Evolutionary conservation across 345 rosid species (phyloP).

Genomic region (Melaleuca quinquenervia): DNA sequence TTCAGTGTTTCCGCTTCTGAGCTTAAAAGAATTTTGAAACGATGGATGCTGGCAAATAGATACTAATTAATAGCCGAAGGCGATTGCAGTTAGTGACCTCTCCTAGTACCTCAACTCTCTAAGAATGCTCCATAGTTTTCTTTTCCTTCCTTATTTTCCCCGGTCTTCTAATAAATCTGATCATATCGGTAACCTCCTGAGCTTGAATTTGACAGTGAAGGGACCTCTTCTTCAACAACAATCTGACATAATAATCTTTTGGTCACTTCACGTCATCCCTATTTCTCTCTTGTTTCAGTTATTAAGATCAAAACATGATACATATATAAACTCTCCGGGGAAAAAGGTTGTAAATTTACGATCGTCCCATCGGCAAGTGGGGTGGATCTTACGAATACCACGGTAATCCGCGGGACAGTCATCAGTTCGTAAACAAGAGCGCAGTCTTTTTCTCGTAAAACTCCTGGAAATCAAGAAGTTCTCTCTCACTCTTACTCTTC

Average conservation of each 20-base stretch:
- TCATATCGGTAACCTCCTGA: neutral
- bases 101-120: neutral
- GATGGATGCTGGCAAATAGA: neutral
- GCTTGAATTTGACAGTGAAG: neutral
- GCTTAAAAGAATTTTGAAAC: neutral
- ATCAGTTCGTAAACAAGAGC: neutral
- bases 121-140: neutral
- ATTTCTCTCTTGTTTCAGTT: neutral
- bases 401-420: neutral
- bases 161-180: neutral
- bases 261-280: neutral
- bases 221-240: neutral
- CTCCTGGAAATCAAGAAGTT: neutral
- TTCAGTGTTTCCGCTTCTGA: neutral
- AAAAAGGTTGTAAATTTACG: neutral
- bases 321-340: neutral
- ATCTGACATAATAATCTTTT: neutral
- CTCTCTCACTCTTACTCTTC: neutral
- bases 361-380: neutral
- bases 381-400: neutral
- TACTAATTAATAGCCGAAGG: neutral
- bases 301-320: neutral
- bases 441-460: neutral
- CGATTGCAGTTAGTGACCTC: neutral
- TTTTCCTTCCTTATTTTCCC: neutral